Evolutionary conservation across 768 basidiomycete species (phyloP).

Genomic region (Phanerochaete sordida): DNA sequence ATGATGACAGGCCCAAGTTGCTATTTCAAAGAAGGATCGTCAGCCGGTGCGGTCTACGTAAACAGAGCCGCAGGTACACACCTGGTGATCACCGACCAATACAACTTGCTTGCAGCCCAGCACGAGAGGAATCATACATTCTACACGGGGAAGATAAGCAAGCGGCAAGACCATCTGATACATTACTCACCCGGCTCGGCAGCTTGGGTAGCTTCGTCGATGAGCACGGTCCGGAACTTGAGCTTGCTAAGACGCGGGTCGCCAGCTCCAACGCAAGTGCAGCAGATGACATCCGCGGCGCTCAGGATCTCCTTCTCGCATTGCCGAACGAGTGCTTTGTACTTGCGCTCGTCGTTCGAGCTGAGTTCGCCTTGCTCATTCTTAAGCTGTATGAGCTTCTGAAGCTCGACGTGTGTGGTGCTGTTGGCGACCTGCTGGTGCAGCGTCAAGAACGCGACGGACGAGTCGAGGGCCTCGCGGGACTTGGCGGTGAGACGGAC

Average conservation of each 20-base stretch:
- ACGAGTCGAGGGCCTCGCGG: conserved; percentile 96
- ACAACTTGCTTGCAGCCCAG: conserved; percentile 99
- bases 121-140: conserved; percentile 99
- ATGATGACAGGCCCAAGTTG: conserved; percentile 99
- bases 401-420: conserved; percentile 93
- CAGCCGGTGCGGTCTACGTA: background rate
- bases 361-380: conserved; percentile 97
- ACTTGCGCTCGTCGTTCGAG: conserved; percentile 95
- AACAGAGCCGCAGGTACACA: conserved; percentile 8
- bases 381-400: conserved; percentile 97
- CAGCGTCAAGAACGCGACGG: conserved; percentile 87
- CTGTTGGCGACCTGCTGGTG: conserved; percentile 98
- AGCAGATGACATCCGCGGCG: conserved; percentile 97
- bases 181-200: conserved; percentile 80
- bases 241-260: conserved; percentile 95
- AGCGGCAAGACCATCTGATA: background rate
- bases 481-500: conserved; percentile 98
- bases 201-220: conserved; percentile 98
- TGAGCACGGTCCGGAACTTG: conserved; percentile 97
- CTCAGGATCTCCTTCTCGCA: conserved; percentile 97
- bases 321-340: conserved; percentile 90
- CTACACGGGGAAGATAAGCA: conserved; percentile 37
- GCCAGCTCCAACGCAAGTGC: conserved; percentile 96
- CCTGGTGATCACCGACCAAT: conserved; percentile 90
- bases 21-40: conserved; percentile 28